Percentiles rank a stretch among this genome's conserved stretches.
phyloP scores from a whole-genome alignment of 768 basidiomycete genomes.

The Cystobasidiopsis lactophilus region DNA sequence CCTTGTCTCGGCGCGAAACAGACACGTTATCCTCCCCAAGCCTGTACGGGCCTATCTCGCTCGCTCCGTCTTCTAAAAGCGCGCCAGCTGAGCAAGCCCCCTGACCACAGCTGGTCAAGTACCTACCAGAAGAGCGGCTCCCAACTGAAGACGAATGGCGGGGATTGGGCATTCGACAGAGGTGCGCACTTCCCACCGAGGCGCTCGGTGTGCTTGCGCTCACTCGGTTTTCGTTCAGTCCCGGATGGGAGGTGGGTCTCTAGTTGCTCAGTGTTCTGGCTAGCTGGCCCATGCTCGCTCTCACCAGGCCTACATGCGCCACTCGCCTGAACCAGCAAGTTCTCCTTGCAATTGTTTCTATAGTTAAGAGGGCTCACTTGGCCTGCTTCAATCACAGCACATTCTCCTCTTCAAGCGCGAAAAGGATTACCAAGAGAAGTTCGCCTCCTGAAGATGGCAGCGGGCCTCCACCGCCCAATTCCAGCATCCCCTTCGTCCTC shows the following conservation, averaged over 20 bases:
- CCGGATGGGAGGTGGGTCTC: conserved; percentile 96
- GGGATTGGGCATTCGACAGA: conserved; percentile 79
- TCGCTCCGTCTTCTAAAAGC: background rate
- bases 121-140: conserved; percentile 70
- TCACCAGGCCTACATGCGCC: background rate
- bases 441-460: background rate
- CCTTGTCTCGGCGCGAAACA: too few species aligned
- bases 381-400: conserved; percentile 33
- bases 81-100: background rate
- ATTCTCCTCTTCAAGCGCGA: conserved; percentile 73
- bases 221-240: conserved; percentile 27
- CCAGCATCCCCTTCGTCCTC: too few species aligned
- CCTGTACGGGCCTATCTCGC: conserved; percentile 31
- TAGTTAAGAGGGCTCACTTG: conserved; percentile 48
- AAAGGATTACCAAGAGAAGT: conserved; percentile 18
- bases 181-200: too few species aligned
- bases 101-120: conserved; percentile 35
- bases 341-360: too few species aligned
- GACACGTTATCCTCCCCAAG: conserved; percentile 90
- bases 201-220: background rate
- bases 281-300: background rate
- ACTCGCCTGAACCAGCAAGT: conserved; percentile 2
- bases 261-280: conserved; percentile 14
- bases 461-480: background rate
- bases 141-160: conserved; percentile 80